Evolutionary conservation across 1,139 yeast genomes (phyloP).

Genomic region (Yamadazyma dushanensis): DNA sequence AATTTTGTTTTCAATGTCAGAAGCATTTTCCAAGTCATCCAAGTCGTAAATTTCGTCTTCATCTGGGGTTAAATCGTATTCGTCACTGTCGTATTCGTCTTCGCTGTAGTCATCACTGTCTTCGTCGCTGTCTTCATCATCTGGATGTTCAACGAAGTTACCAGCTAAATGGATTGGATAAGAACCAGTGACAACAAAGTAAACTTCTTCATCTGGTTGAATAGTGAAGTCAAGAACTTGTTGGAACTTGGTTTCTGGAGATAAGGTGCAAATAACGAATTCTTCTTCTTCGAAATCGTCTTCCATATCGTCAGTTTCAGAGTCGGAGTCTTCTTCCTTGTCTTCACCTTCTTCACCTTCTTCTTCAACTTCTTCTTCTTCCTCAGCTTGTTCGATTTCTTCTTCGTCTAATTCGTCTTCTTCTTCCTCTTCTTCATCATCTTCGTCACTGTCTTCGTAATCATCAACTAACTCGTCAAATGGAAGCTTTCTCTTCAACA

Average conservation of each 20-base stretch:
- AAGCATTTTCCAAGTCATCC: constrained; percentile 62
- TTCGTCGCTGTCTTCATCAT: constrained; percentile 62
- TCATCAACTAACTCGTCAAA: constrained; percentile 47
- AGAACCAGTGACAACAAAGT: constrained; percentile 93
- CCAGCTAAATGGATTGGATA: constrained; percentile 91
- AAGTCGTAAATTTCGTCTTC: constrained; percentile 80
- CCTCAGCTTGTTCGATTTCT: constrained; percentile 25
- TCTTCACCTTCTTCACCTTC: constrained; percentile 45
- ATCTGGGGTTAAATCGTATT: constrained; percentile 87
- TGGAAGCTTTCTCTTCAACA: constrained; percentile 70
- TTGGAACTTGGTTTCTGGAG: constrained; percentile 84
- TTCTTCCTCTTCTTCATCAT: constrained; percentile 52
- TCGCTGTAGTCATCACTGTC: constrained; percentile 39
- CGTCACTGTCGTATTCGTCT: constrained; percentile 62
- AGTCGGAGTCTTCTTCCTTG: constrained; percentile 58
- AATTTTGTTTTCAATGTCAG: constrained; percentile 55
- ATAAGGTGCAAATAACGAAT: constrained; percentile 82
- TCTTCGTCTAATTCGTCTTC: constrained; percentile 47
- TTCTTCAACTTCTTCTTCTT: constrained; percentile 23
- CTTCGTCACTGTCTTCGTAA: constrained; percentile 51
- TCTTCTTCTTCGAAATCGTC: constrained; percentile 66
- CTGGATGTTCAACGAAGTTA: constrained; percentile 94
- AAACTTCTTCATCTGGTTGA: constrained; percentile 90
- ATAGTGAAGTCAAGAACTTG: constrained; percentile 89
- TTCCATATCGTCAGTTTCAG: constrained; percentile 57